Evolutionary conservation across 164 flowering plant species (phyloP).

Genomic region (Chloranthus sessilifolius): DNA sequence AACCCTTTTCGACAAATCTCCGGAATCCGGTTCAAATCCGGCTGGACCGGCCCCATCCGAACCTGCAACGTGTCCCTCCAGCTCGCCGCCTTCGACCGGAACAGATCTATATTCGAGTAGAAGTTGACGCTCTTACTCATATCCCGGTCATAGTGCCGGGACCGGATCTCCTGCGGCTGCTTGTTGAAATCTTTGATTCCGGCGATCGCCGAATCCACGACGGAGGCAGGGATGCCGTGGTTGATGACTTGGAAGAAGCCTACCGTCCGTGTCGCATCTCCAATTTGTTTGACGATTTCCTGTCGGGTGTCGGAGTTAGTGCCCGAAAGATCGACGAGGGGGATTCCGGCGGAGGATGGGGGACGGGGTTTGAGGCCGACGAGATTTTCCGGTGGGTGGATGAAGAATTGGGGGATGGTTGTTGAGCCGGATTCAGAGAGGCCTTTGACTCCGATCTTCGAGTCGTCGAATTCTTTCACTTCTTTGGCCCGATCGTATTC

Average conservation of each 20-base stretch:
- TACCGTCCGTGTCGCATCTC: slow-evolving; percentile 16
- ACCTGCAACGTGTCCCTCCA: slow-evolving; percentile 29
- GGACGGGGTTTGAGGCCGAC: slow-evolving; percentile 7
- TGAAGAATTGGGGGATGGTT: slow-evolving; percentile 31
- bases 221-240: slow-evolving; percentile 17
- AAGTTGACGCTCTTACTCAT: slow-evolving; percentile 12
- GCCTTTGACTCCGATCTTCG: slow-evolving; percentile 38
- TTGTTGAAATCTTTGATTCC: not conserved
- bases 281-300: slow-evolving; percentile 17
- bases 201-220: slow-evolving; percentile 14
- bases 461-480: slow-evolving; percentile 32
- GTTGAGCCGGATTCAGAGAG: slow-evolving; percentile 32
- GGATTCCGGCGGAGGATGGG: slow-evolving; percentile 5
- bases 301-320: slow-evolving; percentile 8
- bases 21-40: slow-evolving; percentile 17
- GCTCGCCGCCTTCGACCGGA: slow-evolving; percentile 20
- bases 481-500: slow-evolving; percentile 23
- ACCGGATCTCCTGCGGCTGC: slow-evolving; percentile 9
- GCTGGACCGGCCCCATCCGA: slow-evolving; percentile 19
- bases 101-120: slow-evolving; percentile 23
- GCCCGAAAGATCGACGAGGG: slow-evolving; percentile 21
- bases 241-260: slow-evolving; percentile 33
- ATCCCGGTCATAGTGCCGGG: slow-evolving; percentile 15
- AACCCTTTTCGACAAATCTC: slow-evolving; percentile 24
- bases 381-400: slow-evolving; percentile 25